Percentiles rank a stretch among this genome's conserved stretches.
Evolutionary conservation across 441 rosid species (phyloP).

Genomic region (Erodium chrysanthum): DNA sequence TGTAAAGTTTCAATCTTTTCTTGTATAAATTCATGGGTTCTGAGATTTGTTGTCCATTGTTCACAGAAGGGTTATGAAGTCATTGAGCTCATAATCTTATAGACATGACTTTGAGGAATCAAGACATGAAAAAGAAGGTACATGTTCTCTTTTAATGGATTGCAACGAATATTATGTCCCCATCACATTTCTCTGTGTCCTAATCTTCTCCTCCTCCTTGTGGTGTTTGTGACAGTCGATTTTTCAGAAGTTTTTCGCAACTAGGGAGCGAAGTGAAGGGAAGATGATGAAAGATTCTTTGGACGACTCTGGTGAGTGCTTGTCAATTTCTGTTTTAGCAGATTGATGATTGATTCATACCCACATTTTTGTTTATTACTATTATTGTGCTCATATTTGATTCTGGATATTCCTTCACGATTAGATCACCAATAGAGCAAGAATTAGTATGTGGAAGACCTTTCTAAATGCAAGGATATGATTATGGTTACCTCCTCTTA

Average conservation of each 20-base stretch:
- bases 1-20: background rate
- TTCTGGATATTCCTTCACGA: background rate
- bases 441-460: background rate
- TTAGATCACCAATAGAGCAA: background rate
- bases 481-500: background rate
- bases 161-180: background rate
- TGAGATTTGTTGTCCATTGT: background rate
- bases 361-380: background rate
- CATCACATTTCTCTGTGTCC: background rate
- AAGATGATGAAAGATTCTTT: constrained; percentile 19
- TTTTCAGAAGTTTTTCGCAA: constrained; percentile 28
- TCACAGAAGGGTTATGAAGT: constrained; percentile 15
- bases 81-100: background rate
- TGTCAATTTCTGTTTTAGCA: background rate
- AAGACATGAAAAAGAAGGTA: constrained; percentile 30
- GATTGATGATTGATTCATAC: background rate
- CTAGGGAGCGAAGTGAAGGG: constrained; percentile 18
- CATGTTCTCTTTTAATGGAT: background rate
- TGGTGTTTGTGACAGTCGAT: constrained; percentile 26
- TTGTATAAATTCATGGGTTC: background rate
- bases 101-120: constrained; percentile 29
- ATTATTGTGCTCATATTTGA: background rate
- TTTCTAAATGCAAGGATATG: background rate
- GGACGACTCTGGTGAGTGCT: constrained; percentile 28
- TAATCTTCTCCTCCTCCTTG: too few relatives aligned